Evolutionary conservation across 805 yeast genomes (phyloP).

Genomic region (Ogataea pini): DNA sequence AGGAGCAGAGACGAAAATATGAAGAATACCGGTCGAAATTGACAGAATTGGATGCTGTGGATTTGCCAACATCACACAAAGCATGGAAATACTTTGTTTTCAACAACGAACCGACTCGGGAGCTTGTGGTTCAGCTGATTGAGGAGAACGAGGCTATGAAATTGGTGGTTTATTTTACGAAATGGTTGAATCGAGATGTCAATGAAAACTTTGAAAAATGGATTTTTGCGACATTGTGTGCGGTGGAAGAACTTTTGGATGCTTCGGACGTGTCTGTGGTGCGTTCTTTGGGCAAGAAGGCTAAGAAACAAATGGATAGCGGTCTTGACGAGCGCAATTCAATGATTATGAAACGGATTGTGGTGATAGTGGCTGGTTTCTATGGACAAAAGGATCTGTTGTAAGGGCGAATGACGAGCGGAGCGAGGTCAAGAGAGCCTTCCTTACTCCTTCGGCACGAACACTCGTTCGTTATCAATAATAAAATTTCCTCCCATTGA

Average conservation of each 20-base stretch:
- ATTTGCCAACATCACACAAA: constrained; percentile 39
- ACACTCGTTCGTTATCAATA: too few relatives aligned
- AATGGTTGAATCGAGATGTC: constrained; percentile 42
- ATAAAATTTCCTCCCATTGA: too few relatives aligned
- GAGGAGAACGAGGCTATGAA: constrained; percentile 38
- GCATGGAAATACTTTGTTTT: constrained; percentile 45
- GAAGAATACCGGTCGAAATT: constrained; percentile 20
- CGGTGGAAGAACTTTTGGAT: constrained; percentile 40
- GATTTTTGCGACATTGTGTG: constrained; percentile 41
- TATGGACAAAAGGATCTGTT: constrained; percentile 33
- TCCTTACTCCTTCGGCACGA: too few relatives aligned
- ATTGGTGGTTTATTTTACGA: constrained; percentile 41
- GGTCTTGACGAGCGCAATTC: constrained; percentile 23
- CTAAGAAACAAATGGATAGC: constrained; percentile 26
- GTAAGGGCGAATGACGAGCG: not conserved
- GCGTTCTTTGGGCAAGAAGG: constrained; percentile 43
- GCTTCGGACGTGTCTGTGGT: constrained; percentile 42
- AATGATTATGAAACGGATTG: constrained; percentile 19
- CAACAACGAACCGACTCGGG: constrained; percentile 35
- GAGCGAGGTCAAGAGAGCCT: too few relatives aligned
- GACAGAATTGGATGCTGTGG: constrained; percentile 32
- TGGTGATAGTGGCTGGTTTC: constrained; percentile 22
- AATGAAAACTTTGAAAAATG: constrained; percentile 36
- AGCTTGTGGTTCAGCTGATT: constrained; percentile 34
- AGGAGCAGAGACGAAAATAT: constrained; percentile 19